Base-by-base conservation (phyloP, 2,329 filamentous ascomycete species). In the Sarocladium kiliense region DNA sequence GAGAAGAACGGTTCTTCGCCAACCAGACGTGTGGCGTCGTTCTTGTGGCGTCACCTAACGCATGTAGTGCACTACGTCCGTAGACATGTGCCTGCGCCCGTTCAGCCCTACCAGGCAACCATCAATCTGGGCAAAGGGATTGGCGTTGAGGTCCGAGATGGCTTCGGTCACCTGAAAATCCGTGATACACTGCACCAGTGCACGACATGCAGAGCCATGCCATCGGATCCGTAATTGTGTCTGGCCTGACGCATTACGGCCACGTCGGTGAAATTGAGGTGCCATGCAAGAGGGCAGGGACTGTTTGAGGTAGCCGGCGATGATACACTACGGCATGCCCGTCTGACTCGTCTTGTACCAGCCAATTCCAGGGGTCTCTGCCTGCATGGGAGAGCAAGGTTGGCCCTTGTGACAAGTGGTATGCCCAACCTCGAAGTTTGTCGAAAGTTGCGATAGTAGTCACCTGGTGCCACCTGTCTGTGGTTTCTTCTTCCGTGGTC, bases 41-140 rank as follows among this genome's bases (percentile, higher is more conserved):
- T 5, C 3, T 5, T 51, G 47, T 51, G 47, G 47, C 47, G 47
- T 27, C 26, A 5, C 16, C 30, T 34, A 51, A 36, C 23, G 47
- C 47, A 51, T 16, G 27, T 36, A 21, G 47, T 34, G 41, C 26
- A 10, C 47, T 16, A 23, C 10, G 47, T n/a, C 7, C n/a, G 30
- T 3, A 36, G 18, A 21, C 47, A 51, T 51, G 47, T 51, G 47
- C 18, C 5, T 19, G 47, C 47, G 47, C 47, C 27, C 47, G 47
- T 27, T 51, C 47, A 51, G 47, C 47, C 47, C 47, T 51, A 51
- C 47, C 47, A 51, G 30, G 47, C 27, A 51, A 14, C 47, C 18
- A 10, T 49, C 11, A 49, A 5, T 27, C 23, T 49, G 44, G 9
- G n/a, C 23, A 21, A 10, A 23, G 18, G 44, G 23, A 12, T 32